Conservation (phyloP, 2,329 filamentous ascomycete species). For the Blastomyces parvus region DNA sequence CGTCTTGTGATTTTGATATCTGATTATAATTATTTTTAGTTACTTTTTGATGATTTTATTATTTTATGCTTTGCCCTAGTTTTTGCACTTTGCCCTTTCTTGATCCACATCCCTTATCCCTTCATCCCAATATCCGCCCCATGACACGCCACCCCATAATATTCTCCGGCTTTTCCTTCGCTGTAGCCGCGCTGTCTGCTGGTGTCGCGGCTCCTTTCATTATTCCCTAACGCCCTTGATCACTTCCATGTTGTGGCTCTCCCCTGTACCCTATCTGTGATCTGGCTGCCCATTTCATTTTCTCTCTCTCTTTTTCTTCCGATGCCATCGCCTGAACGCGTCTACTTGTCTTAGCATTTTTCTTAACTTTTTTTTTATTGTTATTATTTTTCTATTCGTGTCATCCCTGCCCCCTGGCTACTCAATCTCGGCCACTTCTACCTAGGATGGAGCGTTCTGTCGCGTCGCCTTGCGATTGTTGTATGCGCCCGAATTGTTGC, state of each 20-base stretch:
- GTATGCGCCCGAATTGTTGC: not conserved
- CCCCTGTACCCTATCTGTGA: too few relatives aligned
- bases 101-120: not conserved
- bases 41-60: not conserved
- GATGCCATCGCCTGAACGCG: not conserved
- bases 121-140: not conserved
- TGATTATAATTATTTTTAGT: not conserved
- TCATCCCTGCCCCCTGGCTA: too few relatives aligned
- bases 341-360: not conserved
- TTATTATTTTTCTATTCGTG: not conserved
- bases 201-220: constrained; percentile 6
- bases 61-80: not conserved
- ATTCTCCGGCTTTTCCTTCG: constrained; percentile 1
- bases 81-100: not conserved
- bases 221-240: not conserved
- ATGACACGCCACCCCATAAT: not conserved
- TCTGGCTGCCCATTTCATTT: too few relatives aligned
- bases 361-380: not conserved
- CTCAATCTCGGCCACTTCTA: not conserved
- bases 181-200: constrained; percentile 3
- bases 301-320: not conserved
- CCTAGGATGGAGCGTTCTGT: not conserved
- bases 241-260: not conserved
- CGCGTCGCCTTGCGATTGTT: not conserved
- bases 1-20: not conserved